These are phyloP conservation scores for Parafenestella ontariensis DNA, from an alignment of 2,329 filamentous ascomycete genomes.

Conservation along the genomic window DNA sequence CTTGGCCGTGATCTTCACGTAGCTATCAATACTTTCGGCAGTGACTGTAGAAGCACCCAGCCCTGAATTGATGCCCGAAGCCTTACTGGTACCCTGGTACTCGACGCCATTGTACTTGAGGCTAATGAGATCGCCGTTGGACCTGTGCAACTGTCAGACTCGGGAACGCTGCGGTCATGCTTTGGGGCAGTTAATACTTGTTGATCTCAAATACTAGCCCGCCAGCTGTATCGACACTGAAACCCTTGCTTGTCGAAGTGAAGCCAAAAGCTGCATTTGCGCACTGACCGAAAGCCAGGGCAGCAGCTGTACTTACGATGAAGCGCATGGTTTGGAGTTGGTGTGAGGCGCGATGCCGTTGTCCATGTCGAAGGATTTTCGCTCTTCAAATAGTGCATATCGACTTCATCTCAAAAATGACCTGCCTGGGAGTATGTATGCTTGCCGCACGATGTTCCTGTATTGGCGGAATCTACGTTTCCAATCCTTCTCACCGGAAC, in stretches of 20 bases:
- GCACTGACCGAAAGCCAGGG: slow-evolving; percentile 10
- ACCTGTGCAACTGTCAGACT: slow-evolving; percentile 6
- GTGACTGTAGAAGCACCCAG: slow-evolving; percentile 27
- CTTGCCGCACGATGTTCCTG: neutral
- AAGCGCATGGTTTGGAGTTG: slow-evolving; percentile 7
- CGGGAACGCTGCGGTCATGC: neutral
- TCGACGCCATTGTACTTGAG: slow-evolving; percentile 30
- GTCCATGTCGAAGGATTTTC: neutral
- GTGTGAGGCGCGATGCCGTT: neutral
- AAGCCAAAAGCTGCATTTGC: slow-evolving; percentile 26
- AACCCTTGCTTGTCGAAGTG: slow-evolving; percentile 23
- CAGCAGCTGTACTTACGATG: neutral
- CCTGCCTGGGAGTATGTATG: neutral
- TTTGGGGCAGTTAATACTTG: slow-evolving; percentile 6
- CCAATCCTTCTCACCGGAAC: neutral
- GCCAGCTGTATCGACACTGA: slow-evolving; percentile 28
- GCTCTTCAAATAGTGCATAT: neutral
- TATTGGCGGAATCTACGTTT: neutral
- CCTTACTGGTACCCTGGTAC: slow-evolving; percentile 29
- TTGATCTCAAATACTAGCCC: slow-evolving; percentile 29
- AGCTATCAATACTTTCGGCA: slow-evolving; percentile 31
- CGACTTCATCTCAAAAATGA: neutral
- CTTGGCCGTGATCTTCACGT: slow-evolving; percentile 32
- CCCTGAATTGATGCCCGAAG: slow-evolving; percentile 30
- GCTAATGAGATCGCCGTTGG: slow-evolving; percentile 31